phyloP scores from a whole-genome alignment of 1,284 basidiomycete genomes.

The Ganoderma lucidum region DNA sequence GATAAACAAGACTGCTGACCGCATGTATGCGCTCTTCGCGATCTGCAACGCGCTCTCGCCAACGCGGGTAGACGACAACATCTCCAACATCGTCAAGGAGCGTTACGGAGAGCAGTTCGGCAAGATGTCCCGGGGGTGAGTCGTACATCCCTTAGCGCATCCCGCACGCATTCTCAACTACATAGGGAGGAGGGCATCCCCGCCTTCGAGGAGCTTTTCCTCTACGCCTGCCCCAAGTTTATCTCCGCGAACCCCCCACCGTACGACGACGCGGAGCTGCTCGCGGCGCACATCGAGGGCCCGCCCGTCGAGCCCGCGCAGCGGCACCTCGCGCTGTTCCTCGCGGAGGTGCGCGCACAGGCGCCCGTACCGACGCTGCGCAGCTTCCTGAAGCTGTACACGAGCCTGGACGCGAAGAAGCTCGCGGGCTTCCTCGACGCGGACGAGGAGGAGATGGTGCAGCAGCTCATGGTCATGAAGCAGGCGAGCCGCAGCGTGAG shows the following conservation, averaged over 20 bases:
- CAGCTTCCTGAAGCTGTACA: slow-evolving; percentile 95
- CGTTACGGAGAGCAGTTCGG: slow-evolving; percentile 91
- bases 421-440: slow-evolving; percentile 90
- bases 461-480: slow-evolving; percentile 98
- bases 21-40: slow-evolving; percentile 97
- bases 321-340: slow-evolving; percentile 87
- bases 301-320: slow-evolving; percentile 76
- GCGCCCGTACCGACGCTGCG: slow-evolving; percentile 86
- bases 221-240: slow-evolving; percentile 96
- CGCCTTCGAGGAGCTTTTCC: slow-evolving; percentile 94
- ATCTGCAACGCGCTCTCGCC: slow-evolving; percentile 94
- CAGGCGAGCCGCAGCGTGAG: slow-evolving; percentile 82
- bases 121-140: slow-evolving; percentile 85
- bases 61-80: slow-evolving; percentile 91
- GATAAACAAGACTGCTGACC: slow-evolving; percentile 97
- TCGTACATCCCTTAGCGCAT: slow-evolving; percentile 16
- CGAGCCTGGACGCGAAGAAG: slow-evolving; percentile 91
- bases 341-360: slow-evolving; percentile 81
- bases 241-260: slow-evolving; percentile 94
- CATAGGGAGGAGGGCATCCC: slow-evolving; percentile 76
- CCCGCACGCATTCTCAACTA: slow-evolving; percentile 6
- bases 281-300: slow-evolving; percentile 62
- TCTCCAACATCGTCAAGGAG: slow-evolving; percentile 93
- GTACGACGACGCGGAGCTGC: slow-evolving; percentile 83
- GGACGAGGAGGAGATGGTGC: slow-evolving; percentile 93